Evolutionary conservation across 1,284 basidiomycete species (phyloP).

Genomic region (Trametes hirsuta): DNA sequence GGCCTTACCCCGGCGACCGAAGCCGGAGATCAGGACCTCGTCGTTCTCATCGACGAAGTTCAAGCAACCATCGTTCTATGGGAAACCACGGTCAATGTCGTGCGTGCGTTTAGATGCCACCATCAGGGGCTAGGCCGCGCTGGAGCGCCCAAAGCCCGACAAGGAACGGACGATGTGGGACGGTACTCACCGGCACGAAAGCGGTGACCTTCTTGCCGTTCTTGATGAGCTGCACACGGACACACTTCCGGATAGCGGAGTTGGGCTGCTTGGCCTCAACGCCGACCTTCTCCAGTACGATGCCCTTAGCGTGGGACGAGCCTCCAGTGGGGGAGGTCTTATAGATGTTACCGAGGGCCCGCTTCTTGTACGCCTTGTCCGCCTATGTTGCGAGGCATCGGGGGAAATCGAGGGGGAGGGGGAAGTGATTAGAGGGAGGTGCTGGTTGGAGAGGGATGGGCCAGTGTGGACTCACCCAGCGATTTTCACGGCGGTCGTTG

Average conservation of each 20-base stretch:
- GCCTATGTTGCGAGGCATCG: constrained; percentile 56
- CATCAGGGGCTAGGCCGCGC: constrained; percentile 20
- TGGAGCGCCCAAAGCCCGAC: constrained; percentile 4
- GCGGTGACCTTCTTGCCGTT: constrained; percentile 99
- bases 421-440: not conserved
- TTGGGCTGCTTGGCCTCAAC: constrained; percentile 98
- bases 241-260: constrained; percentile 99
- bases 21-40: constrained; percentile 99
- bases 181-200: constrained; percentile 61
- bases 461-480: constrained; percentile 76
- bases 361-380: constrained; percentile 99
- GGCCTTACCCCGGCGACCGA: constrained; percentile 99
- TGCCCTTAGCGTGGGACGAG: constrained; percentile 99
- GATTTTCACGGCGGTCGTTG: constrained; percentile 92
- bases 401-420: not conserved
- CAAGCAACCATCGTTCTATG: constrained; percentile 96
- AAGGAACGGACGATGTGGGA: not conserved
- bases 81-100: constrained; percentile 24
- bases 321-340: constrained; percentile 99
- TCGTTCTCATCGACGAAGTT: constrained; percentile 99
- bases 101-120: not conserved
- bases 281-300: constrained; percentile 98
- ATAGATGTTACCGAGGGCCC: constrained; percentile 99
- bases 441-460: not conserved
- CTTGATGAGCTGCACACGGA: constrained; percentile 99